A percentile compares a stretch with the other conserved stretches of the same genome.
Evolutionary conservation across 169 alveolate species (phyloP).

Genomic region (Pseudocohnilembus persalinus): DNA sequence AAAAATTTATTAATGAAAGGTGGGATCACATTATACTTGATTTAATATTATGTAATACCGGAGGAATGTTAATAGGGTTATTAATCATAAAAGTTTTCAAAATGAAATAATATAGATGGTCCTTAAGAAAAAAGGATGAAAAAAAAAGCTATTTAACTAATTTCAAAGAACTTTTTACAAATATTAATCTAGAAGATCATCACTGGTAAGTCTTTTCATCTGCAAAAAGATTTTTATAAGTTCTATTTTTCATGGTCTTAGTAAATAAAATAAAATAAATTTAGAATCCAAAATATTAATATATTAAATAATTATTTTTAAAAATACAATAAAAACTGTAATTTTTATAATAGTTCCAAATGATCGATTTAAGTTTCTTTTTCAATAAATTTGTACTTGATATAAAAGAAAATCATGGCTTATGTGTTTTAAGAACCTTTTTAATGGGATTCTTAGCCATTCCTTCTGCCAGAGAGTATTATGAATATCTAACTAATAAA

Average conservation of each 20-base stretch:
- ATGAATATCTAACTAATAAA: constrained; percentile 52
- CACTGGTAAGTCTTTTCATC: constrained; percentile 75
- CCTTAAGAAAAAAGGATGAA: constrained; percentile 7
- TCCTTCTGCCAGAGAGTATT: constrained; percentile 67
- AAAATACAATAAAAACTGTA: too few species aligned
- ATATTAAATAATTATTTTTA: too few species aligned
- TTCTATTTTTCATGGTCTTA: constrained; percentile 61
- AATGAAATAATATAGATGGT: constrained; percentile 40
- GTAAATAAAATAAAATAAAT: constrained; percentile 21
- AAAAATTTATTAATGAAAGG: too few species aligned
- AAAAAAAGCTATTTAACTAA: constrained; percentile 12
- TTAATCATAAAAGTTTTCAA: constrained; percentile 10
- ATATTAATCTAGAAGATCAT: constrained; percentile 44
- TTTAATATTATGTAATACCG: constrained; percentile 24
- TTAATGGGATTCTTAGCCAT: constrained; percentile 75
- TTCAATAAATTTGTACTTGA: constrained; percentile 78
- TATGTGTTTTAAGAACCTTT: constrained; percentile 71
- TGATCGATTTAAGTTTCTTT: constrained; percentile 81
- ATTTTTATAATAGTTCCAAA: constrained; percentile 27
- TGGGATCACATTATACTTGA: constrained; percentile 86
- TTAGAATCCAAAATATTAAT: not conserved
- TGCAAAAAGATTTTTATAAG: constrained; percentile 56
- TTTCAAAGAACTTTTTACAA: constrained; percentile 26
- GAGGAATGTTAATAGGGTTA: constrained; percentile 35
- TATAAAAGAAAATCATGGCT: constrained; percentile 78